Base-by-base conservation (phyloP, 495 filamentous ascomycete genomes). In the Gamarada debralockiae region DNA sequence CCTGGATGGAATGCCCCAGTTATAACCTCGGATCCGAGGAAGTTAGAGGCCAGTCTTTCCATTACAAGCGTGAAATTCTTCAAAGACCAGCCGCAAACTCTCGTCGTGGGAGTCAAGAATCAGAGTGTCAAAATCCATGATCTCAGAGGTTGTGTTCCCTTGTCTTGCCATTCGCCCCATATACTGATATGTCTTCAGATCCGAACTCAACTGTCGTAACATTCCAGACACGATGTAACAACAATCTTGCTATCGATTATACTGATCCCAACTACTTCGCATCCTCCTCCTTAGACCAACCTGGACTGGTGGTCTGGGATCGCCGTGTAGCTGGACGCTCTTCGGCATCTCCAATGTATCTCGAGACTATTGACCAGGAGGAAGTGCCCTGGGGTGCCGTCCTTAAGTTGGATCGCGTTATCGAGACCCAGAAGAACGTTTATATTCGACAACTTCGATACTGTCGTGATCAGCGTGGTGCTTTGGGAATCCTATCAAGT, bases 11-110 rank as follows among this genome's bases (percentile, higher is more conserved):
- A 49, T 15, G 18, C 48, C 6, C 53, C 58, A 21, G 40, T 39
- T 43, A 65, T 53, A 60, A 44, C 31, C n/a, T 18, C 46, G 3
- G 61, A 63, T 73, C 27, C 88, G 90, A 60, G 84, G 45, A 85
- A 87, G 41, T 70, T 96, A 12, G 89, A 91, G 23, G 88, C 83
- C 46, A 90, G 87, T 29, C 90, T 95, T 52, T 84, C 87, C 10
- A 88, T 98, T 25, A 89, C 87, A 0, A 96, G 90, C 68, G 83
- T 96, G 51, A 87, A 87, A 63, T 98, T 97, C 70, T 95, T 96
- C 55, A 73, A 87, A 33, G 82, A 90, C 59, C 85, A 91, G 59
- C 89, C 92, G 2, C 82, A 95, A 57, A 83, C 86, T 4, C 64
- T 98, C 7, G 83, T 96, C 9, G 82, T 85, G 10, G 91, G 89